phyloP scores from a whole-genome alignment of 768 basidiomycete species.

The Collybia nuda region DNA sequence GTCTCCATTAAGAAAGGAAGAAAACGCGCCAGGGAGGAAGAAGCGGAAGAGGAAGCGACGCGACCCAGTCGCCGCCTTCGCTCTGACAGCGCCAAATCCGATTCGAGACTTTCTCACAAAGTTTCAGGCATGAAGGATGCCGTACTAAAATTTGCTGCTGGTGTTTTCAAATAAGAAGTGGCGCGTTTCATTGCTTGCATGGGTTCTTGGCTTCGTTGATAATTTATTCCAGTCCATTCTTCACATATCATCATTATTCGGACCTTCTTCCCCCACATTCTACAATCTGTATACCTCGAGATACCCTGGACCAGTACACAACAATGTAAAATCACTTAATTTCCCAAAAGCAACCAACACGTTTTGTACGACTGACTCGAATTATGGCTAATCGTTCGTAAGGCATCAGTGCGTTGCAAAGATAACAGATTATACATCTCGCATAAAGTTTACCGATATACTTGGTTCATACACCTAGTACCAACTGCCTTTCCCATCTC shows the following conservation, averaged over 20 bases:
- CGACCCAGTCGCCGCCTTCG: neutral
- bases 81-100: neutral
- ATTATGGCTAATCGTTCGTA: too few relatives aligned
- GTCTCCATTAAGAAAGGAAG: neutral
- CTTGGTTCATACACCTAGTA: too few relatives aligned
- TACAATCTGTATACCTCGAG: too few relatives aligned
- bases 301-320: too few relatives aligned
- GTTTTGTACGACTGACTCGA: too few relatives aligned
- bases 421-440: too few relatives aligned
- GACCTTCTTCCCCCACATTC: too few relatives aligned
- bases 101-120: neutral
- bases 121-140: slow-evolving; percentile 4
- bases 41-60: neutral
- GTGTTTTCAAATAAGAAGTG: neutral
- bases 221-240: neutral
- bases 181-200: neutral
- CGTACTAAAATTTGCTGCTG: neutral
- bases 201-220: neutral
- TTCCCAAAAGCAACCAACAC: too few relatives aligned
- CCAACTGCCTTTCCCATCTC: too few relatives aligned
- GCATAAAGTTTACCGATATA: too few relatives aligned
- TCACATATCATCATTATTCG: neutral
- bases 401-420: too few relatives aligned
- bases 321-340: too few relatives aligned
- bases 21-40: slow-evolving; percentile 6